Evolutionary conservation across 768 basidiomycete species (phyloP).

Genomic region (Ramaria sp.): DNA sequence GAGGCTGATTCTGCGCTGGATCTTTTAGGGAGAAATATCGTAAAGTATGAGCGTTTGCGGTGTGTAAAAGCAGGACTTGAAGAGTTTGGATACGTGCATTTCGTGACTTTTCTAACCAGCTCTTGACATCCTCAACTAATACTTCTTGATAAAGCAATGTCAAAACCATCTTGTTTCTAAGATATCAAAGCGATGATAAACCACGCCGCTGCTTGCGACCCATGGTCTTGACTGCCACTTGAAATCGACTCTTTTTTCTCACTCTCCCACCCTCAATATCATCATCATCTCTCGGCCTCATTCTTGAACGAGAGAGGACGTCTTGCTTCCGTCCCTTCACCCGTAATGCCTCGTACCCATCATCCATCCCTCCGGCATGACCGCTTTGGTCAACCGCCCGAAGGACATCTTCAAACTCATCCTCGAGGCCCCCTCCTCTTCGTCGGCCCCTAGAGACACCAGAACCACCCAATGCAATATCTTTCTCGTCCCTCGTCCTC

Average conservation of each 20-base stretch:
- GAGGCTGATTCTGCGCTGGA: too few relatives aligned
- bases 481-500: constrained; percentile 71
- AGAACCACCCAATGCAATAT: constrained; percentile 75
- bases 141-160: too few relatives aligned
- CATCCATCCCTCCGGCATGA: constrained; percentile 31
- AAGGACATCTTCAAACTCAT: constrained; percentile 78
- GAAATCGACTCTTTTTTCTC: constrained; percentile 14
- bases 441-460: constrained; percentile 42
- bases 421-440: constrained; percentile 61
- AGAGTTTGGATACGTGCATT: too few relatives aligned
- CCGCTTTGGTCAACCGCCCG: constrained; percentile 41
- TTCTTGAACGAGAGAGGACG: constrained; percentile 48
- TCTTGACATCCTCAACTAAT: too few relatives aligned
- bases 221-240: constrained; percentile 2
- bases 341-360: constrained; percentile 78
- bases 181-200: background rate
- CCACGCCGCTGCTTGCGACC: constrained; percentile 2
- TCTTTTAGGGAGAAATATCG: too few relatives aligned
- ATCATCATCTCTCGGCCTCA: constrained; percentile 22
- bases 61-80: too few relatives aligned
- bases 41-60: too few relatives aligned
- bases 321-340: constrained; percentile 52
- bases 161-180: too few relatives aligned
- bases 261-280: constrained; percentile 20
- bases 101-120: too few relatives aligned